These are phyloP conservation scores for Rhypophila decipiens DNA, from an alignment of 495 filamentous ascomycete genomes.

Conservation along the genomic window DNA sequence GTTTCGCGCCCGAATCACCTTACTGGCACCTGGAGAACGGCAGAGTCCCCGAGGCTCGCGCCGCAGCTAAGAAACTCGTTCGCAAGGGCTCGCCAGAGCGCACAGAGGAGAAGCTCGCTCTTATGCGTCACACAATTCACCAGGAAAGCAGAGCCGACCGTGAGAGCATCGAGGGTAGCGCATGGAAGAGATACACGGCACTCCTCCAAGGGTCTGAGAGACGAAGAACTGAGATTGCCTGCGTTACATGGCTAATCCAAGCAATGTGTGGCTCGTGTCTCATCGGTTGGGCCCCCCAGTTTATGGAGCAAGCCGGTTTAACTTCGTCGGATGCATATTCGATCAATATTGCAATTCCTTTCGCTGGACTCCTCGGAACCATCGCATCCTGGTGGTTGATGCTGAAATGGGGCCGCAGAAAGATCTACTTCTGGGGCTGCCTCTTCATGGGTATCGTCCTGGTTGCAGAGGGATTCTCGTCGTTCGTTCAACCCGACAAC, in stretches of 20 bases:
- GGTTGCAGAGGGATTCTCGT: constrained; percentile 18
- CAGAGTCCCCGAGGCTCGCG: constrained; percentile 37
- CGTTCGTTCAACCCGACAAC: constrained; percentile 18
- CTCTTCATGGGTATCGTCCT: constrained; percentile 35
- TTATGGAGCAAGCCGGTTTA: constrained; percentile 63
- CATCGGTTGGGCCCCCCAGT: constrained; percentile 63
- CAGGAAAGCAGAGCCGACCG: constrained; percentile 45
- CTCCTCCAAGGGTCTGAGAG: constrained; percentile 62
- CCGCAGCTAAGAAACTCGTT: constrained; percentile 50
- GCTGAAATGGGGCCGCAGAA: constrained; percentile 41
- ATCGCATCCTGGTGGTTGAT: constrained; percentile 48
- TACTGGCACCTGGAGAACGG: constrained; percentile 68
- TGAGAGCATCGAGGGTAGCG: constrained; percentile 23
- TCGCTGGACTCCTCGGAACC: constrained; percentile 46
- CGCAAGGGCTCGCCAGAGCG: constrained; percentile 42
- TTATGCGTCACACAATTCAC: constrained; percentile 63
- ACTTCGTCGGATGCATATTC: constrained; percentile 41
- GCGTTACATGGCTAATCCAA: constrained; percentile 65
- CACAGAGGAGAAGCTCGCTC: constrained; percentile 53
- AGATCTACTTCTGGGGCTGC: constrained; percentile 47
- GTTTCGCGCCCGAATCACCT: constrained; percentile 65
- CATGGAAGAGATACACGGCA: constrained; percentile 28
- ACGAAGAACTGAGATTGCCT: constrained; percentile 64
- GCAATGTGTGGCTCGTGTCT: constrained; percentile 63
- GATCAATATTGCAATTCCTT: constrained; percentile 34